These are phyloP conservation scores for Acacia confusa DNA, from an alignment of 306 rosid species.

Conservation along the genomic window DNA sequence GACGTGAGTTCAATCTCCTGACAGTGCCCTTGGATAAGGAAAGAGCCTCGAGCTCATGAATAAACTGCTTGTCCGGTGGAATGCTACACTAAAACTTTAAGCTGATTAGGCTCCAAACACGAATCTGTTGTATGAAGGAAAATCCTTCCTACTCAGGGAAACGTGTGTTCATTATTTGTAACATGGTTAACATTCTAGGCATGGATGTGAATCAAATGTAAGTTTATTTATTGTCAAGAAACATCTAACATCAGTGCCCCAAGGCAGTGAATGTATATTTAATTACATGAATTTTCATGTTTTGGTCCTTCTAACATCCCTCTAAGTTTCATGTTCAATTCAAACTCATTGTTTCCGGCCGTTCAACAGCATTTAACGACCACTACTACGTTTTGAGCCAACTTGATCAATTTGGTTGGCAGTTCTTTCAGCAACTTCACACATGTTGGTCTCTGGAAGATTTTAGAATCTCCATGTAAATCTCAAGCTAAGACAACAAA, in stretches of 20 bases:
- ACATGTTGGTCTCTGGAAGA: not conserved
- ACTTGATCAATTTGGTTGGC: not conserved
- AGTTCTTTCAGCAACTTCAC: not conserved
- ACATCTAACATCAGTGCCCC: not conserved
- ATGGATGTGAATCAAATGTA: not conserved
- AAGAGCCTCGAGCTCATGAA: conserved; percentile 40
- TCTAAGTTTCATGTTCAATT: not conserved
- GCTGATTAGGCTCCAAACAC: not conserved
- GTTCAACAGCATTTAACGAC: not conserved
- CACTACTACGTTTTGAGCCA: not conserved
- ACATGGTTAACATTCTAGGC: not conserved
- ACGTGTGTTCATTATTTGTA: not conserved
- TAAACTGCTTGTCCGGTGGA: not conserved
- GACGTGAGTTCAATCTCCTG: conserved; percentile 69
- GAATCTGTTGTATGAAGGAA: conserved; percentile 20
- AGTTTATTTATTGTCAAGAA: not conserved
- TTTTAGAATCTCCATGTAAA: not conserved
- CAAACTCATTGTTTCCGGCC: not conserved
- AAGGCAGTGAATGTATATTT: not conserved
- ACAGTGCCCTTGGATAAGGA: conserved; percentile 39
- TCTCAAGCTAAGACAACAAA: conserved; percentile 5
- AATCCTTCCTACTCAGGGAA: not conserved
- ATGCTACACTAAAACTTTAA: not conserved
- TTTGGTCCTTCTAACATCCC: not conserved
- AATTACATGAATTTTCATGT: not conserved